Evolutionary conservation across 2,329 filamentous ascomycete genomes (phyloP).

Genomic region (Hypoxylon sp.): DNA sequence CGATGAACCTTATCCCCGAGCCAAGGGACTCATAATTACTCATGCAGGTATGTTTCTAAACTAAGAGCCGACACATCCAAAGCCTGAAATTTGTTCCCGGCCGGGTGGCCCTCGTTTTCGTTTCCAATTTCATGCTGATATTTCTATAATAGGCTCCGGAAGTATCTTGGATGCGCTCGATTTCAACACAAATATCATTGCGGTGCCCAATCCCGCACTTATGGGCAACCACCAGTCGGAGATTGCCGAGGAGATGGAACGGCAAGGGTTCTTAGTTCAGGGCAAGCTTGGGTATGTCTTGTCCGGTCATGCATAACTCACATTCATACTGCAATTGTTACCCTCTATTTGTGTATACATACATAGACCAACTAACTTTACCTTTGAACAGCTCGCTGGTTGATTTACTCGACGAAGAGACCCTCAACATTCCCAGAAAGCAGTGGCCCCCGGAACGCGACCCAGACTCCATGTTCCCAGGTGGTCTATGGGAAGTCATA

Average conservation of each 20-base stretch:
- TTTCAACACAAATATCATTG: conserved; percentile 81
- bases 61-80: neutral
- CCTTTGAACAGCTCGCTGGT: conserved; percentile 43
- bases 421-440: conserved; percentile 32
- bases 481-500: conserved; percentile 52
- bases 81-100: neutral
- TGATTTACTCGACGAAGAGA: conserved; percentile 45
- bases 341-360: neutral
- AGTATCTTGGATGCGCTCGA: conserved; percentile 88
- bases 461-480: conserved; percentile 42
- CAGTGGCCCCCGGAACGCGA: conserved; percentile 49
- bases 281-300: conserved; percentile 73
- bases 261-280: conserved; percentile 82
- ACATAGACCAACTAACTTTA: conserved; percentile 9
- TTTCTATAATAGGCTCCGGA: conserved; percentile 77
- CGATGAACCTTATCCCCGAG: conserved; percentile 58
- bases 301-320: neutral
- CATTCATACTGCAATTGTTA: neutral
- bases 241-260: conserved; percentile 81
- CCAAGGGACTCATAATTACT: conserved; percentile 82
- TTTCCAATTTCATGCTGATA: conserved; percentile 15
- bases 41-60: conserved; percentile 79
- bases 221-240: conserved; percentile 94
- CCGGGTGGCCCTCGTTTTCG: neutral
- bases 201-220: conserved; percentile 86